Conservation (phyloP, 257 asterid species). For the Penstemon eatonii region DNA sequence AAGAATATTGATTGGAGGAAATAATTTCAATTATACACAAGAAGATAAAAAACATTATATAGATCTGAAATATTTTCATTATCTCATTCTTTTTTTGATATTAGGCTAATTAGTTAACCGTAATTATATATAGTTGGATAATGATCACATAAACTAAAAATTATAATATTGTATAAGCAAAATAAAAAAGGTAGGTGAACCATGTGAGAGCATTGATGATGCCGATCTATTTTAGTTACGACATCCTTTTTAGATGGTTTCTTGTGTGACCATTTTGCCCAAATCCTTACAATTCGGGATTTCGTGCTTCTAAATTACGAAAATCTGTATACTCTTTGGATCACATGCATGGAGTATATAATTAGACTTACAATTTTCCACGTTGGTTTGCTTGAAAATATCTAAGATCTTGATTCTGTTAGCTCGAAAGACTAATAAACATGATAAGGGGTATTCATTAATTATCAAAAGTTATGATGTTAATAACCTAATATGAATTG, state of each 20-base stretch:
- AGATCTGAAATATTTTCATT: too few species aligned
- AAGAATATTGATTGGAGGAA: too few species aligned
- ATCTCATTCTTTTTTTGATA: background rate
- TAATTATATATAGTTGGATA: background rate
- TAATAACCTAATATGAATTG: too few species aligned
- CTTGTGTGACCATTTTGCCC: background rate
- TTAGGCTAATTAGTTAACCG: too few species aligned
- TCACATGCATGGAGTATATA: background rate
- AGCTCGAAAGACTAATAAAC: background rate
- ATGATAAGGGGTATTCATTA: too few species aligned
- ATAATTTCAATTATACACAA: too few species aligned
- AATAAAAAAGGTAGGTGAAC: slow-evolving; percentile 30
- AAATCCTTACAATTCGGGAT: background rate
- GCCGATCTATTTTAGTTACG: slow-evolving; percentile 19
- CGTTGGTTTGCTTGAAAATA: background rate
- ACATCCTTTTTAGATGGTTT: slow-evolving; percentile 13
- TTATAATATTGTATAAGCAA: background rate
- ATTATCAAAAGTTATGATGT: too few species aligned
- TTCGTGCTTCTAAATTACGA: background rate
- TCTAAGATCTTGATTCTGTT: background rate
- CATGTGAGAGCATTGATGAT: slow-evolving; percentile 25
- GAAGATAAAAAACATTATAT: too few species aligned
- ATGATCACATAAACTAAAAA: background rate
- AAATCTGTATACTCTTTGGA: background rate
- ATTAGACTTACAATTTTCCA: background rate